A percentile compares a stretch with the other conserved stretches of the same genome.
phyloP scores from a whole-genome alignment of 257 asterid species.

The Plantago major region DNA sequence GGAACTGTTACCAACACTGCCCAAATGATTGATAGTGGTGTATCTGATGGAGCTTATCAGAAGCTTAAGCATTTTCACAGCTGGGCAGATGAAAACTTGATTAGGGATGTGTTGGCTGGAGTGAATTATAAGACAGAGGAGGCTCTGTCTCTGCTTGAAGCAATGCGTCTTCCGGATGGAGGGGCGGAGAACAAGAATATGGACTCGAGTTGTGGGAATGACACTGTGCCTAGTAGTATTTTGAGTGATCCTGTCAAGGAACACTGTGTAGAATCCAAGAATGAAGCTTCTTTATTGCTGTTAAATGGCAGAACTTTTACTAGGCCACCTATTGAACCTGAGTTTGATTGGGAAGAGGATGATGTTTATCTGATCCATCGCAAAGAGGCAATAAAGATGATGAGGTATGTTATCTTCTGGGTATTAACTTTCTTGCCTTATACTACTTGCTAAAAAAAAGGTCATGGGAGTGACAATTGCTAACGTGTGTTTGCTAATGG shows the following conservation, averaged over 20 bases:
- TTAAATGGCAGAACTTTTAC: slow-evolving; percentile 15
- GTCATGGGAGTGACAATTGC: too few species aligned
- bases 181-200: slow-evolving; percentile 20
- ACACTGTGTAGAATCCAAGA: slow-evolving; percentile 13
- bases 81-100: slow-evolving; percentile 67
- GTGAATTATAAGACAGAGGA: slow-evolving; percentile 39
- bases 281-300: slow-evolving; percentile 19
- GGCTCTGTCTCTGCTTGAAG: slow-evolving; percentile 49
- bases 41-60: slow-evolving; percentile 19
- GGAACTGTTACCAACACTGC: slow-evolving; percentile 21
- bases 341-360: slow-evolving; percentile 83
- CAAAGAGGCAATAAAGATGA: slow-evolving; percentile 67
- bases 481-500: too few species aligned
- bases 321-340: slow-evolving; percentile 56
- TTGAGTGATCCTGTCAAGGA: slow-evolving; percentile 4
- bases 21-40: not conserved
- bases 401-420: slow-evolving; percentile 40
- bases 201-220: slow-evolving; percentile 7
- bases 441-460: not conserved
- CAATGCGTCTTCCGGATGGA: slow-evolving; percentile 37
- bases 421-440: slow-evolving; percentile 10
- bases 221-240: slow-evolving; percentile 15
- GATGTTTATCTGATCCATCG: slow-evolving; percentile 66
- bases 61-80: slow-evolving; percentile 51
- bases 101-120: slow-evolving; percentile 70